Conservation (phyloP, 2,329 filamentous ascomycete genomes). For the Chaetomium globosum region DNA sequence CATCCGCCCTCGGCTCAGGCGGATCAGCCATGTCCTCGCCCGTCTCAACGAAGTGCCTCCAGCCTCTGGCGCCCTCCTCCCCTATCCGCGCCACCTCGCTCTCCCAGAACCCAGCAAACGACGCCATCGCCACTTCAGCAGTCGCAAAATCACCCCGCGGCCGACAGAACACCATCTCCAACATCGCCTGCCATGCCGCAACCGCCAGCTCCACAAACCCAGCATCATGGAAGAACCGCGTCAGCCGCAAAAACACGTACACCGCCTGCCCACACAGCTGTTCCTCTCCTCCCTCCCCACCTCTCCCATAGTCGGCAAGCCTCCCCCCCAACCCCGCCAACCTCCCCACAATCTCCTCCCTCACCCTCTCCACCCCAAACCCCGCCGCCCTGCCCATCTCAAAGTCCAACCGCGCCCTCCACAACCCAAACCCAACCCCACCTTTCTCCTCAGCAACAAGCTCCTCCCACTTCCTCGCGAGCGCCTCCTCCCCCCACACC, state of each 20-base stretch:
- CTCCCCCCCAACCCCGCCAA: conserved; percentile 14
- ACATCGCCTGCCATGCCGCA: conserved; percentile 78
- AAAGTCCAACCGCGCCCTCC: conserved; percentile 73
- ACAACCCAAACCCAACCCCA: conserved; percentile 60
- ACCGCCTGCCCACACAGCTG: conserved; percentile 52
- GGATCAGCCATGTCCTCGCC: conserved; percentile 44
- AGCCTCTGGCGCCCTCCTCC: conserved; percentile 71
- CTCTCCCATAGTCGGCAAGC: conserved; percentile 1
- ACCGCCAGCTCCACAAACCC: conserved; percentile 78
- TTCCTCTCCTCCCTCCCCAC: conserved; percentile 13
- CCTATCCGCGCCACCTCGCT: conserved; percentile 78
- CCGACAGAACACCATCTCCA: conserved; percentile 71
- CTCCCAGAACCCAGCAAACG: conserved; percentile 81
- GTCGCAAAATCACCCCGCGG: conserved; percentile 28
- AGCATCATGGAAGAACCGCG: conserved; percentile 71
- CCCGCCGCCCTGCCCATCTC: conserved; percentile 67
- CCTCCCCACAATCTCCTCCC: conserved; percentile 43
- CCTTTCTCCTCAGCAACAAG: conserved; percentile 37
- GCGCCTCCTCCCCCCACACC: conserved; percentile 68
- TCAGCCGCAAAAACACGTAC: conserved; percentile 75
- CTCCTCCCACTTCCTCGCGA: conserved; percentile 67
- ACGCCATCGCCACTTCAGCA: conserved; percentile 39
- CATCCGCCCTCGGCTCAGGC: conserved; percentile 45
- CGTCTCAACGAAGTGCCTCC: conserved; percentile 57
- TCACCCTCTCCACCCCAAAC: conserved; percentile 70